These are phyloP conservation scores for Aspergillus pseudoterreus DNA, from an alignment of 2,329 filamentous ascomycete species.

Conservation along the genomic window DNA sequence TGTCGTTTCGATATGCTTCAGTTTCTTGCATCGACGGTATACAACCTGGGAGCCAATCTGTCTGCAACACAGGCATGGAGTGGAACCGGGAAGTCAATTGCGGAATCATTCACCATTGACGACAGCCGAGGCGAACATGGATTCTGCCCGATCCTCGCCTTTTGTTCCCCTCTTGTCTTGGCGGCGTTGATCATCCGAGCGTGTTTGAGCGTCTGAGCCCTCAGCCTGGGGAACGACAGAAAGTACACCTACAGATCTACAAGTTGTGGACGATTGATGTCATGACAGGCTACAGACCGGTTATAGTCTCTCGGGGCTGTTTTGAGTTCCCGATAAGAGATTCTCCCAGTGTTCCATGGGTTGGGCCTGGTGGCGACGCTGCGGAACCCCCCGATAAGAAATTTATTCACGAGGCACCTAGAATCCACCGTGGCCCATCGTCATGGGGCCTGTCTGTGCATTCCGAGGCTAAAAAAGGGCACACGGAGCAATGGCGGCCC, in stretches of 20 bases:
- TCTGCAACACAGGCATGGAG: neutral
- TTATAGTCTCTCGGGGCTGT: too few species aligned
- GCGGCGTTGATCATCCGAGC: neutral
- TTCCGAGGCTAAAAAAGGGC: too few species aligned
- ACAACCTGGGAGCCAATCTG: neutral
- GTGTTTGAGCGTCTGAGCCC: neutral
- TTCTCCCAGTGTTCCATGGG: too few species aligned
- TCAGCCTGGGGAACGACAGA: neutral
- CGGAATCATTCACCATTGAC: neutral
- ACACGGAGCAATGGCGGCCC: too few species aligned
- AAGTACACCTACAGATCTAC: neutral
- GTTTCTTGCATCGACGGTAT: neutral
- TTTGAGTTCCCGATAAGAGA: too few species aligned
- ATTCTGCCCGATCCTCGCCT: neutral
- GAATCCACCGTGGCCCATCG: too few species aligned
- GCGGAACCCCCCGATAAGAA: too few species aligned
- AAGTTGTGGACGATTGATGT: neutral
- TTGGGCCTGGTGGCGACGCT: too few species aligned
- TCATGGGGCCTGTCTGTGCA: too few species aligned
- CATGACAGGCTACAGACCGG: neutral
- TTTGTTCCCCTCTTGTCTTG: neutral
- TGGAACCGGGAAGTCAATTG: neutral
- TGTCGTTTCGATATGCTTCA: too few species aligned
- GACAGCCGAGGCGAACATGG: neutral
- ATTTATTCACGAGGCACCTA: too few species aligned